Base-by-base conservation (phyloP, 2,329 filamentous ascomycete species). In the Elsinoe ampelina region DNA sequence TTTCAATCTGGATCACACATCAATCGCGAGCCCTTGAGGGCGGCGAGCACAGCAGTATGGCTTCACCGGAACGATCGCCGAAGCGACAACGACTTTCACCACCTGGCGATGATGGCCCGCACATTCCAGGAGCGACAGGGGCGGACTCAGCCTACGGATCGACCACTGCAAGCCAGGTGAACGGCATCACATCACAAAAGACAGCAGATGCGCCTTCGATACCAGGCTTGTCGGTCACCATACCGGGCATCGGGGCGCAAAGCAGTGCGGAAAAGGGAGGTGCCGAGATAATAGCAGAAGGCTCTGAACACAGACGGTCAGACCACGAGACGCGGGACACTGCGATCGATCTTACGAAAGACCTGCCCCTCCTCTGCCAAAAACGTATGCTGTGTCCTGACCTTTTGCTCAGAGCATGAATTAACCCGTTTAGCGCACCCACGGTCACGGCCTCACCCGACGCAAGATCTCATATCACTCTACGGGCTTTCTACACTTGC, bases 381-480 rank as follows among this genome's bases (percentile, higher is more conserved):
- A 68, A 65, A 45, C 66, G 65, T 66, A 70, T 67, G 68, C 60
- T 60, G 13, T 8, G 30, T n/a, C 30, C 45, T 17, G 34, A 20
- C 7, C 4, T 35, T 39, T 15, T 52, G 13, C 15, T 19, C 11
- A 7, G 35, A 52, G 54, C 58, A 55, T 58, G 19, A 48, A 39
- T 34, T 57, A 36, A 57, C 35, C n/a, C 13, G 13, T n/a, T 58
- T 65, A 71, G 68, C 66, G 59, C 65, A 69, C 59, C 58, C 67
- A 36, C 45, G 72, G 59, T 77, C 79, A 61, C 75, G 74, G 64
- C 82, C 82, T 60, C 78, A 82, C 65, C 74, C 76, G 54, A 75
- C 77, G 60, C 72, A 82, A 64, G 79, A 85, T 70, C 71, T 85
- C 58, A 74, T 85, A 59, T 74, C 76, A 54, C 72, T 83, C 57